Base-by-base conservation (phyloP, 2,329 filamentous ascomycete species). In the Aureobasidium sp. region DNA sequence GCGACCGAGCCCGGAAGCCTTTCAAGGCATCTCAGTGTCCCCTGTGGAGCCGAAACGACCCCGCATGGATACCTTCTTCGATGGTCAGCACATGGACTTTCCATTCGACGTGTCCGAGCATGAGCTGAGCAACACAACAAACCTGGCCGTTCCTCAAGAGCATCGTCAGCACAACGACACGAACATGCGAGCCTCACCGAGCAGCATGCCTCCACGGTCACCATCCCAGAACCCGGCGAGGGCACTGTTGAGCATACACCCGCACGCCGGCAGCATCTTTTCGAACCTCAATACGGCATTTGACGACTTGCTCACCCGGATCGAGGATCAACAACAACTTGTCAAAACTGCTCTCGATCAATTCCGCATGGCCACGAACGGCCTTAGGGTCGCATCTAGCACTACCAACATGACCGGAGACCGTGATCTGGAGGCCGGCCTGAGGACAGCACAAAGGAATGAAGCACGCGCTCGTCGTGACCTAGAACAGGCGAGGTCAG, bases 221-320 rank as follows among this genome's bases (percentile, higher is more conserved):
- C 42, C 55, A 8, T 27, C 38, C 3, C 55, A 47, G n/a, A 29
- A 49, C 19, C 53, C 53, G 2, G 53, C 53, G 2, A 40, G 37
- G 13, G 53, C 53, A 29, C 25, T 58, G 15, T 25, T 58, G 37
- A 58, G 55, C 33, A 38, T 49, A 13, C 55, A 58, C 13, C 43
- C 55, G 2, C 42, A 58, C 25, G 42, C 55, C 7, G 55, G 45
- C 7, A 49, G 42, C 33, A 58, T 49, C 9, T 58, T 49, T 13
- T 49, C 45, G 7, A 38, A 47, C 31, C 25, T 58, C 25, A 58
- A 49, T 13, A 38, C 31, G 2, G 43, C 43, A 13, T 47, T 58
- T 17, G 55, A 58, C 25, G 31, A 58, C 23, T n/a, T 58, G 17
- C 17, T 58, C 1, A 23, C 55, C 4, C 42, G 55, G 3, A 33